These are phyloP conservation scores for Leptodontidium sp. DNA, from an alignment of 2,329 filamentous ascomycete genomes.

Conservation along the genomic window DNA sequence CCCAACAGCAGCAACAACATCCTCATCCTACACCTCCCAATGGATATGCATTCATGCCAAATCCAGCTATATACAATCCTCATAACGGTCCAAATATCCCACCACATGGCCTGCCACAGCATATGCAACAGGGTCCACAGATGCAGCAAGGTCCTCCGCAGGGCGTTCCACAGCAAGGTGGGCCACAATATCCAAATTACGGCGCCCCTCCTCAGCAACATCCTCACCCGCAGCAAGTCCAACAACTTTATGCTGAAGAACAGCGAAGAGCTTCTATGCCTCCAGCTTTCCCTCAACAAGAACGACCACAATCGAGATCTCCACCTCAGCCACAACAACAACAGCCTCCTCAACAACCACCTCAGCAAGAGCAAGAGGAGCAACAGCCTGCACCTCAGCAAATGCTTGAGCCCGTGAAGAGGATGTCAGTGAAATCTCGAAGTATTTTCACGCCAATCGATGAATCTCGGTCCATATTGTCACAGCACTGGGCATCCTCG, in stretches of 20 bases:
- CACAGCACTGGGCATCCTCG: conserved; percentile 80
- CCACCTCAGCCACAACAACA: conserved; percentile 67
- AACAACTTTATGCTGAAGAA: conserved; percentile 79
- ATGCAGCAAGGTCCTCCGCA: conserved; percentile 47
- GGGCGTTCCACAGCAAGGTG: conserved; percentile 49
- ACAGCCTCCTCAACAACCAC: conserved; percentile 59
- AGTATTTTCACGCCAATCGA: conserved; percentile 99
- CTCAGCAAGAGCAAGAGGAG: conserved; percentile 54
- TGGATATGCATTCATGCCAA: conserved; percentile 84
- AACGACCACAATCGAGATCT: conserved; percentile 60
- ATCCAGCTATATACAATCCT: conserved; percentile 84
- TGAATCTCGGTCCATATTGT: conserved; percentile 86
- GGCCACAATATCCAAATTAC: conserved; percentile 54
- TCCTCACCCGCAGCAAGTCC: conserved; percentile 55
- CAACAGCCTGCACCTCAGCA: conserved; percentile 58
- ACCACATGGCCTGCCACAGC: conserved; percentile 37
- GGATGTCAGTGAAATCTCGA: conserved; percentile 60
- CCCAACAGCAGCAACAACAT: conserved; percentile 69
- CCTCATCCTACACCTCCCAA: conserved; percentile 71
- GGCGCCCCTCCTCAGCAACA: conserved; percentile 44
- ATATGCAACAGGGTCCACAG: conserved; percentile 47
- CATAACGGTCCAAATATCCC: conserved; percentile 51
- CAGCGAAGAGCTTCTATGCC: conserved; percentile 77
- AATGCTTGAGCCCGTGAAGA: conserved; percentile 58
- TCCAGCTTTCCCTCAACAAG: conserved; percentile 71